Base-by-base conservation (phyloP, 306 rosid species). In the Malus fusca region DNA sequence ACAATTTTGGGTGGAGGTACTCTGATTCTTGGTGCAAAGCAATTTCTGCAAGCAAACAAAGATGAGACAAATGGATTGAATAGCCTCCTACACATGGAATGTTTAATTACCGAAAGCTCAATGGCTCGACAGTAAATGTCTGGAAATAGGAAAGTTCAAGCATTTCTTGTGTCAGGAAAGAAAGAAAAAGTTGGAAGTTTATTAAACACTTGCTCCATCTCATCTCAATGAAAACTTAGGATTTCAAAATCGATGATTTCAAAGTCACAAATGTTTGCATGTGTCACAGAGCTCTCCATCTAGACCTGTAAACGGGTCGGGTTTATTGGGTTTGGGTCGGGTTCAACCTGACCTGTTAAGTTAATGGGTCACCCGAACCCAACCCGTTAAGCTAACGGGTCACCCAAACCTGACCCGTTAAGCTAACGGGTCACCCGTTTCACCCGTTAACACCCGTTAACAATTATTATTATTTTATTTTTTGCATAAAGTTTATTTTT, bases 41-140 rank as follows among this genome's bases (percentile, higher is more conserved):
- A 83, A 80, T 76, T 71, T 89, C 98, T 95, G 87, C 82, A 83
- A 75, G 65, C 59, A 64, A 56, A 66, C 52, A 66, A 72, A 71
- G 14, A 56, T 30, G 7, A 77, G 67, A 72, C 51, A 51, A 77
- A 79, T 62, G 75, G 87, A 82, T 55, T 23, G 35, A 74, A 72
- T 64, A 30, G 64, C 72, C 66, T 46, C 56, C 35, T 76, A 68
- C 40, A 37, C 55, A 82, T 61, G 5, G 48, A 23, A 55, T 66
- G 64, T 21, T 37, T 35, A 17, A 22, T 11, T 23, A 66, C 64
- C 26, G 52, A 64, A 74, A 70, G 53, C 73, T 74, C 40, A 40
- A 51, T 21, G 7, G 68, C 5, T 26, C 37, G 51, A 68, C 9
- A 15, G 37, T n/a, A 68, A 37, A 43, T 42, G 42, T 28, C 15